These are phyloP conservation scores for Xylaria multiplex DNA, from an alignment of 2,329 filamentous ascomycete species.

Conservation along the genomic window DNA sequence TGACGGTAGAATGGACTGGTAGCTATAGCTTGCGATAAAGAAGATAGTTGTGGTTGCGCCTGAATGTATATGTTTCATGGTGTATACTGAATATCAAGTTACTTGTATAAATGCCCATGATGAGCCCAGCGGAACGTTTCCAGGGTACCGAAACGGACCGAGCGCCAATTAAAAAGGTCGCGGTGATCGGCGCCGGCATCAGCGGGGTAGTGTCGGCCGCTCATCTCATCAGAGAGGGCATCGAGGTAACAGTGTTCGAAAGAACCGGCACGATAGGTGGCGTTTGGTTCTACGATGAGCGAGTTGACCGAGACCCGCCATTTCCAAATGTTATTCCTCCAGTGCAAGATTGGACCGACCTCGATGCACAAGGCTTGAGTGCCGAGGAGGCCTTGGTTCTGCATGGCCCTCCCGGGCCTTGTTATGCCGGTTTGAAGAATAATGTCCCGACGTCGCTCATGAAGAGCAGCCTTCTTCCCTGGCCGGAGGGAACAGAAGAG, in stretches of 20 bases:
- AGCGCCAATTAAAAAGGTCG: constrained; percentile 53
- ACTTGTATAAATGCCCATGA: constrained; percentile 14
- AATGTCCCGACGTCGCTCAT: constrained; percentile 75
- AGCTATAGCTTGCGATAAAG: not conserved
- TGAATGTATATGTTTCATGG: not conserved
- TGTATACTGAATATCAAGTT: not conserved
- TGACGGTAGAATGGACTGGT: constrained; percentile 1
- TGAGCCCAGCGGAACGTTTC: constrained; percentile 15
- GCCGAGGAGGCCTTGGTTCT: constrained; percentile 47
- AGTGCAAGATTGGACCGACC: constrained; percentile 39
- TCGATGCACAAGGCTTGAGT: constrained; percentile 40
- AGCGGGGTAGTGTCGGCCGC: constrained; percentile 71
- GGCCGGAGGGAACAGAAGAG: constrained; percentile 68
- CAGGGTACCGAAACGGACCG: constrained; percentile 14
- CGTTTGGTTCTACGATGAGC: constrained; percentile 72
- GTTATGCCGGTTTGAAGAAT: constrained; percentile 70
- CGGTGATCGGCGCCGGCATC: constrained; percentile 72
- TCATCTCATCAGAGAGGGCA: constrained; percentile 69
- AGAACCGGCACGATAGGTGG: constrained; percentile 69
- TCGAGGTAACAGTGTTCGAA: constrained; percentile 70
- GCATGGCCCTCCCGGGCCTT: constrained; percentile 63
- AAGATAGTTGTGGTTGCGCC: not conserved
- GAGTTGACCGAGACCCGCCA: constrained; percentile 54
- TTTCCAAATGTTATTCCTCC: constrained; percentile 46
- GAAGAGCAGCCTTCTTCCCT: constrained; percentile 56